Conservation (phyloP, 306 rosid species). For the Dalbergia cochinchinensis region DNA sequence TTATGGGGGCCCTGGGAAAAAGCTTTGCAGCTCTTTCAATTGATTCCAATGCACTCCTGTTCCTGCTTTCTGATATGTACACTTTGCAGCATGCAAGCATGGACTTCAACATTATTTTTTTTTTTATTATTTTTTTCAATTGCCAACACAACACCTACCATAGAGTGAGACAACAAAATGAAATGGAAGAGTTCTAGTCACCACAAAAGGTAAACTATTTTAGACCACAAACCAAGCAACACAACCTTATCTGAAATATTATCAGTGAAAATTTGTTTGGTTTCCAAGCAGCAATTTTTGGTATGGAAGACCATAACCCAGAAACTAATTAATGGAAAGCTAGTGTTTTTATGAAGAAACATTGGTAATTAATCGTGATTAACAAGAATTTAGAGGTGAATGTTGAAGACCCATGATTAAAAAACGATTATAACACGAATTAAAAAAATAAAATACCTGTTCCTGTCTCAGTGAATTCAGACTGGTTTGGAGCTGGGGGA, state of each 20-base stretch:
- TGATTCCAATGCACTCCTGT: constrained; percentile 69
- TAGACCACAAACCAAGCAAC: constrained; percentile 45
- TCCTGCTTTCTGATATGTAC: constrained; percentile 90
- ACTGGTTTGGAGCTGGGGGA: too few species aligned
- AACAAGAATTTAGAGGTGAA: too few species aligned
- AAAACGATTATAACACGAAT: too few species aligned
- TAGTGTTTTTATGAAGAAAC: neutral
- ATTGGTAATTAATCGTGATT: neutral
- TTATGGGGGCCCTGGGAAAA: constrained; percentile 66
- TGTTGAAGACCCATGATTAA: neutral
- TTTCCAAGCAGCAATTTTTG: neutral
- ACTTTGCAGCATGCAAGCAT: constrained; percentile 93
- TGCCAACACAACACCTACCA: constrained; percentile 37
- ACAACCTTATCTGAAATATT: constrained; percentile 47
- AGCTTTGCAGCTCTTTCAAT: constrained; percentile 76
- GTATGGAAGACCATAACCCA: neutral
- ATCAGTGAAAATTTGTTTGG: neutral
- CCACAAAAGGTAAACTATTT: constrained; percentile 36
- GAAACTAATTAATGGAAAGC: neutral
- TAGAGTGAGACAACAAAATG: constrained; percentile 35
- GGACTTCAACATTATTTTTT: constrained; percentile 57
- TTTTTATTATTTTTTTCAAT: neutral
- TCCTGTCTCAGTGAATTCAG: too few species aligned
- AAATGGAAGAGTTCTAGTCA: neutral
- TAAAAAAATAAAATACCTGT: too few species aligned